Conservation (phyloP, 306 rosid genomes). For the Arachis stenosperma region DNA sequence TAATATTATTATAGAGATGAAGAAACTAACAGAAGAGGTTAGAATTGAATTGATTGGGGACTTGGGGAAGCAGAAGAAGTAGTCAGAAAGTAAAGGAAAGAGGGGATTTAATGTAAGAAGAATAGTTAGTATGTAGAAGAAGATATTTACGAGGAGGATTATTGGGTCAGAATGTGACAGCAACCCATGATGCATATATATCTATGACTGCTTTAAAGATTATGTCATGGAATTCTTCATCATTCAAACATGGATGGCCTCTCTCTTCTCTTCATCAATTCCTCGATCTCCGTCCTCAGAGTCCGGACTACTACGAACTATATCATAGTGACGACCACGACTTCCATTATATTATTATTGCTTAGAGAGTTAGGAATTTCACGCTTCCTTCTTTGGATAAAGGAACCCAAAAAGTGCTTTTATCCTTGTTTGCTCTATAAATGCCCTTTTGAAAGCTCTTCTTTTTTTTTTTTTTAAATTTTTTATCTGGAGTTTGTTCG, state of each 20-base stretch:
- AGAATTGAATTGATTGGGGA: too few relatives aligned
- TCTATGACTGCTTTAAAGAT: slow-evolving; percentile 49
- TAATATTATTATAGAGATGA: too few relatives aligned
- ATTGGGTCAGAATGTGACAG: slow-evolving; percentile 57
- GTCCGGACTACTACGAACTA: slow-evolving; percentile 41
- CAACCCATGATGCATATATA: slow-evolving; percentile 52
- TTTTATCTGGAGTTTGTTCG: neutral
- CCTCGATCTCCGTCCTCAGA: slow-evolving; percentile 61
- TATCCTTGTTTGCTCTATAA: slow-evolving; percentile 48
- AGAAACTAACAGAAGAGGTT: too few relatives aligned
- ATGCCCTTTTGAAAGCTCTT: slow-evolving; percentile 49
- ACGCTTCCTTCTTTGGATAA: slow-evolving; percentile 52
- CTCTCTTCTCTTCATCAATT: too few relatives aligned
- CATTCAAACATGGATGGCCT: too few relatives aligned
- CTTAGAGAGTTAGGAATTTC: slow-evolving; percentile 51
- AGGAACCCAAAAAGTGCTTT: slow-evolving; percentile 44
- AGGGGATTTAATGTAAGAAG: slow-evolving; percentile 37
- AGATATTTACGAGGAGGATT: slow-evolving; percentile 56
- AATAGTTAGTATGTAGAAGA: slow-evolving; percentile 45
- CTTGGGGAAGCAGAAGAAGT: neutral
- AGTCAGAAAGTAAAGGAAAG: slow-evolving; percentile 6
- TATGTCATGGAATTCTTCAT: slow-evolving; percentile 31
- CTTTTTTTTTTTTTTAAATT: neutral
- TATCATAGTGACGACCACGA: too few relatives aligned
- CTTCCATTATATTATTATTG: slow-evolving; percentile 22